Base-by-base conservation (phyloP, 768 basidiomycete species). In the Saitozyma podzolica region DNA sequence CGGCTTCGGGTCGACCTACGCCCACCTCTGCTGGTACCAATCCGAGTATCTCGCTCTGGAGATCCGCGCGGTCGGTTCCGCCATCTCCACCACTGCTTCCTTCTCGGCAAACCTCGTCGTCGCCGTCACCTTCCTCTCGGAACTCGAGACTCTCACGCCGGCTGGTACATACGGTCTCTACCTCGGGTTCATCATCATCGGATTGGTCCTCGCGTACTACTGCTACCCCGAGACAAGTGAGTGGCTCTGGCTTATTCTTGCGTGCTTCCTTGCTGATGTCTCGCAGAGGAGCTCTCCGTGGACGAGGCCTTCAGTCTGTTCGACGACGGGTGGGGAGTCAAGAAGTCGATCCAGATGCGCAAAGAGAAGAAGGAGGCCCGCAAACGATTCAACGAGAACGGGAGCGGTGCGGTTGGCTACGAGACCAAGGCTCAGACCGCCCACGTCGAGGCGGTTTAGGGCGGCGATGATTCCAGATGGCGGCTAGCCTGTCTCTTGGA, bases 41-140 rank as follows among this genome's bases (percentile, higher is more conserved):
- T 59, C 61, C 43, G 68, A 65, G 54, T 61, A 60, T 54, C 42
- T 66, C 29, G 61, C 64, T 6, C 59, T 69, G 16, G 68, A 69
- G 59, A 66, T 69, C 39, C 56, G 68, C 40, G 64, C 56, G 1
- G 50, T 50, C 19, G 68, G 64, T 10, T 59, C 61, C 3, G 65
- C 61, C 6, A 55, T 66, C n/a, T 40, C 54, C 9, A 63, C 68
- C 39, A 48, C 54, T 8, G 14, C 56, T 9, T 16, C n/a, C 16
- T 72, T 64, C 62, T 42, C 56, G 9, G 64, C 65, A 55, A 72
- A 68, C 59, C 40, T 72, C 37, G 56, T 68, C 20, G 64, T 68
- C 19, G 59, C 62, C 41, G 66, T 61, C n/a, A 53, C 68, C 6
- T 69, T 9, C 29, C 29, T 29, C 29, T 29, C 29, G 29, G 29